Percentiles rank a stretch among this genome's conserved stretches.
phyloP scores from a whole-genome alignment of 176 grass and related monocot species.

The Avena eriantha region DNA sequence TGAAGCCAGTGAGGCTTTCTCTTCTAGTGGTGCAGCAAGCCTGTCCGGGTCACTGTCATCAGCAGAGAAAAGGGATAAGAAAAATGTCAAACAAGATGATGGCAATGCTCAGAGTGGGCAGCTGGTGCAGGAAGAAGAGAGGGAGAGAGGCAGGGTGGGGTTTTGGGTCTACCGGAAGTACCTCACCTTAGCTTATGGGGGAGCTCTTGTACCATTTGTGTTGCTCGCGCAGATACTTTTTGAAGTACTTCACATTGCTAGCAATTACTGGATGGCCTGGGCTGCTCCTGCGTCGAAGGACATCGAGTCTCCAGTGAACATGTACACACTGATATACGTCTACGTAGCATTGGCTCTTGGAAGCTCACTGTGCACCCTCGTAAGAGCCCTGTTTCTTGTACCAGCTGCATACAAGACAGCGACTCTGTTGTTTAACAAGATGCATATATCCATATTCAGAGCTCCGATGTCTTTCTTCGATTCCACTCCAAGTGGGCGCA shows the following conservation, averaged over 20 bases:
- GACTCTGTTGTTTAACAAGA: conserved; percentile 40
- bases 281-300: conserved; percentile 56
- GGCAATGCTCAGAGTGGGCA: conserved; percentile 40
- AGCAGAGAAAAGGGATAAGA: neutral
- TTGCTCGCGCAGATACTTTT: conserved; percentile 63
- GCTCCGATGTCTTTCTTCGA: conserved; percentile 51
- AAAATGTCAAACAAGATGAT: neutral
- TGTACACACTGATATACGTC: conserved; percentile 47
- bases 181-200: conserved; percentile 67
- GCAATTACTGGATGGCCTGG: conserved; percentile 77
- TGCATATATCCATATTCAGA: conserved; percentile 40
- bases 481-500: conserved; percentile 42
- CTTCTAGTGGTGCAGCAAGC: neutral
- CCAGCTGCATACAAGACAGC: conserved; percentile 43
- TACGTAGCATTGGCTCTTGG: conserved; percentile 54
- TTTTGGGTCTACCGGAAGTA: conserved; percentile 70
- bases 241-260: conserved; percentile 60
- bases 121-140: conserved; percentile 74
- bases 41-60: neutral
- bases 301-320: conserved; percentile 49
- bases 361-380: conserved; percentile 54
- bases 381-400: conserved; percentile 53
- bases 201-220: conserved; percentile 59
- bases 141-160: conserved; percentile 70
- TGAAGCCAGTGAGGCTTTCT: conserved; percentile 6